Base-by-base conservation (phyloP, 2,329 filamentous ascomycete genomes). In the Calcarisporium arbuscula region DNA sequence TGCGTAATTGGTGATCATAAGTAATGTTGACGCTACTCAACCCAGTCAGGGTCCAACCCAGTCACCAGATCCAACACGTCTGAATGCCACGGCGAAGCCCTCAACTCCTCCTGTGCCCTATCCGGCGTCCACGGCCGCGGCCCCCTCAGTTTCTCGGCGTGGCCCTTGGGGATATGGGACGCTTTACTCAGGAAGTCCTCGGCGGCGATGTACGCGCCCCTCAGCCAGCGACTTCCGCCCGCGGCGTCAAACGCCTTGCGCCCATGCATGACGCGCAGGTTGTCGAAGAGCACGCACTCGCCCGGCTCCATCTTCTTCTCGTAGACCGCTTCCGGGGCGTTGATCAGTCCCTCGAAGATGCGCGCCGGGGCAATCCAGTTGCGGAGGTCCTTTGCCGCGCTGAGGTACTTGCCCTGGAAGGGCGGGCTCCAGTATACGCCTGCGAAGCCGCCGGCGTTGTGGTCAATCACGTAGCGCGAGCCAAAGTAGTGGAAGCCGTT, bases 241-340 rank as follows among this genome's bases (percentile, higher is more conserved):
- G 68, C 60, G 0, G 51, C 43, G 53, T 90, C 78, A 58, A 96
- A 96, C 19, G 78, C 75, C 12, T 68, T 72, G 5, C 92, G 70
- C 1, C 88, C 90, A 64, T 96, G 92, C 52, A 94, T 59, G n/a
- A 94, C 70, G 14, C 90, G 72, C 39, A 78, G 64, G 53, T 96
- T 96, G 55, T 94, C 82, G 53, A 98, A 96, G n/a, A 98, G 71
- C 10, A 89, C 88, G 53, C 87, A 94, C 51, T 95, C 85, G 4
- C 90, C 92, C 5, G 84, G 78, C 35, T 77, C 65, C 57, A 95
- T 66, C 58, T 82, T 82, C 39, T 82, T 68, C 64, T 90, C 72
- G 51, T 81, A 82, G 34, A 87, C 59, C 40, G 74, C 74, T 5
- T 64, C 53, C 0, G 69, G 60, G 1, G 65, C 52, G 44, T 85